Conservation (phyloP, 148 eudicot genomes). For the Tetragonia tetragonoides region DNA sequence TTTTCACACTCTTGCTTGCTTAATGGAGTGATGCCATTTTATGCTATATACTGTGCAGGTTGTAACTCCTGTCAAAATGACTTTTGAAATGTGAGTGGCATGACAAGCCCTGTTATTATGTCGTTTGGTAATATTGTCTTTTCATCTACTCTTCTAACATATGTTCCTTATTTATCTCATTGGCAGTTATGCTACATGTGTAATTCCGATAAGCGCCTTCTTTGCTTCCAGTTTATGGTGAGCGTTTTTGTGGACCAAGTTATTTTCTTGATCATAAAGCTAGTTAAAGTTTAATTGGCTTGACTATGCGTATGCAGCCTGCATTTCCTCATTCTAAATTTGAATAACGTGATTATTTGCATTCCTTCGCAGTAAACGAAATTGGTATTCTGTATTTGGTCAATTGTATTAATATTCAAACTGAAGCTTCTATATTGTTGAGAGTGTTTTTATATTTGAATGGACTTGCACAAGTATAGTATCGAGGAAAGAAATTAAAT, state of each 20-base stretch:
- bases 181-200: slow-evolving; percentile 74
- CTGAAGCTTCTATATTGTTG: too few relatives aligned
- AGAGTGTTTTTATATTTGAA: too few relatives aligned
- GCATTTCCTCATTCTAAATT: not conserved
- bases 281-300: not conserved
- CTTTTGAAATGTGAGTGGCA: slow-evolving; percentile 79
- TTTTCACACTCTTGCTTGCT: not conserved
- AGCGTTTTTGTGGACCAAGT: slow-evolving; percentile 18
- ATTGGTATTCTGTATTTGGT: too few relatives aligned
- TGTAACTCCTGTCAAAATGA: slow-evolving; percentile 94
- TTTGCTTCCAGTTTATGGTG: slow-evolving; percentile 95
- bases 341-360: too few relatives aligned
- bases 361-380: too few relatives aligned
- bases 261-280: not conserved
- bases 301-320: not conserved
- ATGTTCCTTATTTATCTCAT: slow-evolving; percentile 14
- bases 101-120: not conserved
- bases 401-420: too few relatives aligned
- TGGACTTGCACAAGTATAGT: too few relatives aligned
- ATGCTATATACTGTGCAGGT: slow-evolving; percentile 49
- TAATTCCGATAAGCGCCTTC: slow-evolving; percentile 85
- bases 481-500: too few relatives aligned
- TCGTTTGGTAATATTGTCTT: not conserved
- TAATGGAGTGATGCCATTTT: not conserved
- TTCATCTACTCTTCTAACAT: not conserved